phyloP scores from a whole-genome alignment of 2,329 filamentous ascomycete species.

The Aspergillus sp. region DNA sequence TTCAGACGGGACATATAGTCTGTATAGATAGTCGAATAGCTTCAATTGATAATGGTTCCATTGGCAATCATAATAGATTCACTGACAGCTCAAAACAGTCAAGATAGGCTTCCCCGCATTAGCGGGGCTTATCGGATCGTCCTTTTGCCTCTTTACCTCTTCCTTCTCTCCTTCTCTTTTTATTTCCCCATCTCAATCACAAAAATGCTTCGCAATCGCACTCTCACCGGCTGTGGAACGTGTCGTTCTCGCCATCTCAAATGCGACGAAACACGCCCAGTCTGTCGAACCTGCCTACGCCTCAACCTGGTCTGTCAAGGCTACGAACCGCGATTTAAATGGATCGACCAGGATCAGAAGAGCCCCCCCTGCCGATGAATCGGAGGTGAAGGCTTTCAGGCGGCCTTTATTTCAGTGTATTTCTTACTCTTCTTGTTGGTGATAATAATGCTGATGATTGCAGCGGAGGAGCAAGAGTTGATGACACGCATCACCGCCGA shows the following conservation, averaged over 20 bases:
- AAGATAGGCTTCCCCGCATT: too few species aligned
- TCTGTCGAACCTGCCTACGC: conserved; percentile 2
- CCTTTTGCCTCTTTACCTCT: too few species aligned
- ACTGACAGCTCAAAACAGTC: too few species aligned
- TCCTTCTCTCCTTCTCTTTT: too few species aligned
- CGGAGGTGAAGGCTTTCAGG: not conserved
- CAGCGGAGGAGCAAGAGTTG: not conserved
- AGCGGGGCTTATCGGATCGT: too few species aligned
- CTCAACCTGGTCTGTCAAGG: conserved; percentile 1
- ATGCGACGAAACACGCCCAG: conserved; percentile 4
- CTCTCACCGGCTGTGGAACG: conserved; percentile 5
- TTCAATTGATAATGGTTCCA: too few species aligned
- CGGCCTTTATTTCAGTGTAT: conserved; percentile 1
- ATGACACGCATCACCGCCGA: not conserved
- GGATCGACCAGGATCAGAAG: conserved; percentile 1
- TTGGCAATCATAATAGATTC: too few species aligned
- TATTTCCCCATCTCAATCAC: too few species aligned
- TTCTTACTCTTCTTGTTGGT: not conserved
- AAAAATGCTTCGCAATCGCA: not conserved
- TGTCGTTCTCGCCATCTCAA: conserved; percentile 6
- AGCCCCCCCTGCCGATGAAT: not conserved
- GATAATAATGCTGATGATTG: not conserved
- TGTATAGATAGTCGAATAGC: too few species aligned
- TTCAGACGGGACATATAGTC: too few species aligned
- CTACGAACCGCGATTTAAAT: conserved; percentile 2